Base-by-base conservation (phyloP, 345 rosid species). In the Limnanthes douglasii region DNA sequence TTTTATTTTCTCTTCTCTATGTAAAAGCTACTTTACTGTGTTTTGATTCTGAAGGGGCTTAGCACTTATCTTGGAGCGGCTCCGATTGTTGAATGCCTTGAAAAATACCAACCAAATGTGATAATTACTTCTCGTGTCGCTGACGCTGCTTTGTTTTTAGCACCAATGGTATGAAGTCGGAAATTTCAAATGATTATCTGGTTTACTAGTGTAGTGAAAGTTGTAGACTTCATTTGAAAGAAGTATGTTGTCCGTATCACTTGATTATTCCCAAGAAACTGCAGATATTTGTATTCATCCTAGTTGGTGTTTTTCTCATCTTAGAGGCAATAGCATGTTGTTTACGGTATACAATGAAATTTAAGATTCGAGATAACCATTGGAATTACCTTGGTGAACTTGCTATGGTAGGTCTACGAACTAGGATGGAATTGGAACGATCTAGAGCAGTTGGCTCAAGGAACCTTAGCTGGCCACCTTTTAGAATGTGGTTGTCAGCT, bases 401-500 rank as follows among this genome's bases (percentile, higher is more conserved):
- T n/a, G 30, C 25, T 14, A 59, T 27, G 33, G 20, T 54, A 82
- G 97, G 73, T 86, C 41, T 82, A 71, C 54, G 97, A 86, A 64
- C 59, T 82, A 39, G 94, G 97, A 21, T 86, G 97, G 97, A 75
- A 82, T 23, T 86, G 93, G 94, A 65, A 82, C 60, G 83, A 82
- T 42, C 53, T 82, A 30, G 59, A 69, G 51, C 58, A 49, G 60
- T 73, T 86, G 47, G 93, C 93, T 11, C 93, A 82, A 60, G 97
- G 97, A 53, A 54, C 82, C 51, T 59, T 86, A 40, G 93, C 85
- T 37, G 88, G 97, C 34, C 97, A 86, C 48, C 93, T 78, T 58
- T 51, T 86, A 35, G 97, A 86, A 64, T 86, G 97, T 20, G 94
- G 97, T 51, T 82, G 93, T 60, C 97, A 86, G 59, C 88, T 86